Base-by-base conservation (phyloP, 805 yeast genomes). In the Starmerella bacillaris region DNA sequence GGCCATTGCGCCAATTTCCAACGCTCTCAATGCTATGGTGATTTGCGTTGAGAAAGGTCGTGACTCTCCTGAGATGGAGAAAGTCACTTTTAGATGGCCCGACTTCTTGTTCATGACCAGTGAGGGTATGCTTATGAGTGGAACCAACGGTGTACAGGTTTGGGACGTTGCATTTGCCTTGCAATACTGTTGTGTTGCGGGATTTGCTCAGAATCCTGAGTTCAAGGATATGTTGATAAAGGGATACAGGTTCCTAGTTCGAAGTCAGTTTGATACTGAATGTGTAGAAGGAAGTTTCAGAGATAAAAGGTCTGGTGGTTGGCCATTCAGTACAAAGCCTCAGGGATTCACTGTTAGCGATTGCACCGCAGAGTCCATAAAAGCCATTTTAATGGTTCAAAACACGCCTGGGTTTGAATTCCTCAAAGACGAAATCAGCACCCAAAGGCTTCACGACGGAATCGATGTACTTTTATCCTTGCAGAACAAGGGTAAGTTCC, bases 271-370 rank as follows among this genome's bases (percentile, higher is more conserved):
- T 53, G 76, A 74, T 35, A 72, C 74, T 2, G 79, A 84, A 26
- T 74, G 89, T 51, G 78, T 56, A 3, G 67, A 64, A 2, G 92
- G 83, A 6, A 72, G 82, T 34, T 86, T 65, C 56, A 65, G 98
- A 46, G 96, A 89, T 51, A 67, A 64, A 38, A 61, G 96, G 35
- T 63, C 60, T 28, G 99, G 98, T 15, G 92, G 80, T 1, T 89
- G 94, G 92, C 95, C 95, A 0, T 89, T 86, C 53, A 78, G 93
- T 34, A 89, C 96, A 0, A 83, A 84, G 48, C 74, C 76, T 4
- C 99, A 89, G 58, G 99, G 99, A 0, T 89, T 86, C 50, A 78
- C 93, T 0, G 99, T 89, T 2, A 72, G 92, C 47, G 99, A 89
- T 54, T 86, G 96, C 57, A 86, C 98, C 1, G 93, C 95, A 0